Conservation (phyloP, 768 basidiomycete species). For the Nidularia sp. region DNA sequence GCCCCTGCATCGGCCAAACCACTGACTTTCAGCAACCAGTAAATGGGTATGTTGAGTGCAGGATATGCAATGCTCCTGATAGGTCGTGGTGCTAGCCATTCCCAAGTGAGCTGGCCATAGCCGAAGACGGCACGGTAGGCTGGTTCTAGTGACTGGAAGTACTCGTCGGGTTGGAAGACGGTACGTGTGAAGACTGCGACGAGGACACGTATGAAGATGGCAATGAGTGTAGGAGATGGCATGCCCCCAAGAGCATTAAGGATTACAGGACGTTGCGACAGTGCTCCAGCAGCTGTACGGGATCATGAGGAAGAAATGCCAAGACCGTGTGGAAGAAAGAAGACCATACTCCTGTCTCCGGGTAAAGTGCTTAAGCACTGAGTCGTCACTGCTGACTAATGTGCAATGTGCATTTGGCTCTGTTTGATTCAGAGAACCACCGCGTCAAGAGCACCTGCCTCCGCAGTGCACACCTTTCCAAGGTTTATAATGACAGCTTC, state of each 20-base stretch:
- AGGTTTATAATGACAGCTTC: too few relatives aligned
- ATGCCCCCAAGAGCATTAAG: neutral
- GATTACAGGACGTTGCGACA: neutral
- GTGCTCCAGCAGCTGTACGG: neutral
- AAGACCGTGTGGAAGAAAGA: too few relatives aligned
- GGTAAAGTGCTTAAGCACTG: too few relatives aligned
- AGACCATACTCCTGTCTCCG: too few relatives aligned
- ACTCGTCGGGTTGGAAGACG: slow-evolving; percentile 97
- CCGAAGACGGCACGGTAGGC: slow-evolving; percentile 89
- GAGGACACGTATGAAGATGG: slow-evolving; percentile 48
- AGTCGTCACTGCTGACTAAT: too few relatives aligned
- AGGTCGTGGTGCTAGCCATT: slow-evolving; percentile 73
- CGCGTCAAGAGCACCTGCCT: too few relatives aligned
- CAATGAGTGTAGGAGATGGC: slow-evolving; percentile 16
- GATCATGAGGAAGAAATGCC: too few relatives aligned
- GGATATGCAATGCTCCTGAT: slow-evolving; percentile 84
- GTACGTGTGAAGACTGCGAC: slow-evolving; percentile 73
- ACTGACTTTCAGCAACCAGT: slow-evolving; percentile 59
- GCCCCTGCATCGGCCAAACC: slow-evolving; percentile 40
- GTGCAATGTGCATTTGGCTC: too few relatives aligned
- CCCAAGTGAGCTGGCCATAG: slow-evolving; percentile 93
- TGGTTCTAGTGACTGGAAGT: slow-evolving; percentile 90
- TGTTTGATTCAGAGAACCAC: too few relatives aligned
- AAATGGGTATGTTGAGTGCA: slow-evolving; percentile 73
- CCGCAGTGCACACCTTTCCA: too few relatives aligned